Percentiles rank a stretch among this genome's conserved stretches.
phyloP scores from a whole-genome alignment of 2,329 filamentous ascomycete species.

The Eutypa lata region DNA sequence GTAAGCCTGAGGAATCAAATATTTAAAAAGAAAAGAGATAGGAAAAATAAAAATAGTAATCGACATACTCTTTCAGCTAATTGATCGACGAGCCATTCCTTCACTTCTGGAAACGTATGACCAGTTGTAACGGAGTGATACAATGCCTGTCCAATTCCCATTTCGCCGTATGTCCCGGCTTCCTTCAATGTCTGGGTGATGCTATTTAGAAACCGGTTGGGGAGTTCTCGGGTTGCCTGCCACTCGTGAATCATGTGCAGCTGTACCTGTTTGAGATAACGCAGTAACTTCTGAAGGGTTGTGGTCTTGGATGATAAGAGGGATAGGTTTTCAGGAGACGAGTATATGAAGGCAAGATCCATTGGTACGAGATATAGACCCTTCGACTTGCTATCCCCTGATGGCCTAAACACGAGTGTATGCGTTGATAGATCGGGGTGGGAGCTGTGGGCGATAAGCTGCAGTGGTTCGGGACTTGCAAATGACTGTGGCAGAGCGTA shows the following conservation, averaged over 20 bases:
- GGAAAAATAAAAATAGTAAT: not conserved
- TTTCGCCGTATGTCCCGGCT: conserved; percentile 53
- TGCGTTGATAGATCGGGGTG: conserved; percentile 76
- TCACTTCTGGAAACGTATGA: conserved; percentile 69
- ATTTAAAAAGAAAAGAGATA: conserved; percentile 1
- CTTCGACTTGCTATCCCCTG: conserved; percentile 34
- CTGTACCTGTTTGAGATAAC: conserved; percentile 80
- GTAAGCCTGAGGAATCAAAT: not conserved
- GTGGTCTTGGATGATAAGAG: conserved; percentile 84
- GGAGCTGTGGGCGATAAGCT: conserved; percentile 61
- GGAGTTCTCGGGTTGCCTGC: conserved; percentile 77
- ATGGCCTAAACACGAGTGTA: conserved; percentile 59
- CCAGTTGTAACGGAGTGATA: conserved; percentile 85
- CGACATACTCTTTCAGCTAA: conserved; percentile 69
- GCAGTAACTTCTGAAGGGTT: conserved; percentile 78
- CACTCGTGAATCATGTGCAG: conserved; percentile 78
- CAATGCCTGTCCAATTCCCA: conserved; percentile 67
- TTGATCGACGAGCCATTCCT: conserved; percentile 86
- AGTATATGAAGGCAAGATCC: conserved; percentile 78
- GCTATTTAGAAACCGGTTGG: conserved; percentile 71
- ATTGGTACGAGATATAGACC: conserved; percentile 66
- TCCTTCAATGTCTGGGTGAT: conserved; percentile 73
- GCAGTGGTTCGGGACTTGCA: conserved; percentile 22
- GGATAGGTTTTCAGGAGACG: conserved; percentile 75
- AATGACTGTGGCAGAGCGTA: conserved; percentile 38